A percentile compares a stretch with the other conserved stretches of the same genome.
These are phyloP conservation scores for Trichosporon asahii DNA, from an alignment of 1,284 basidiomycete species.

Conservation along the genomic window DNA sequence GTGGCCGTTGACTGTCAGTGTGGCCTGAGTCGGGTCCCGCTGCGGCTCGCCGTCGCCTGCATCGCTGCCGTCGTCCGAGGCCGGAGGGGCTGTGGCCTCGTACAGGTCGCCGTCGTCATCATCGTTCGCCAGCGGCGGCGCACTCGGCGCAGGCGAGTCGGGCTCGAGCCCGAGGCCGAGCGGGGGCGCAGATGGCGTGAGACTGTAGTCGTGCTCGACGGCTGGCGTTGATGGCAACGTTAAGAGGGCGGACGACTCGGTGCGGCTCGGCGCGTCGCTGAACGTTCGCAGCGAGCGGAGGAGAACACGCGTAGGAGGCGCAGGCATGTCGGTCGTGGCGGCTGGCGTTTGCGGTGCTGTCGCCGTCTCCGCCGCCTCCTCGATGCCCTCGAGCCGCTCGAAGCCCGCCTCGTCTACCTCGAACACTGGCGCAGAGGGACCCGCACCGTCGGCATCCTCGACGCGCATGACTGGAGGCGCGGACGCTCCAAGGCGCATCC, in stretches of 20 bases:
- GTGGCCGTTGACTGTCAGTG: not conserved
- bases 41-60: not conserved
- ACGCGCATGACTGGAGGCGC: constrained; percentile 36
- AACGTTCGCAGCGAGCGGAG: constrained; percentile 23
- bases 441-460: constrained; percentile 13
- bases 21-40: not conserved
- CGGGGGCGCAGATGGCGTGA: not conserved
- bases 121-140: not conserved
- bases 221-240: not conserved
- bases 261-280: constrained; percentile 5
- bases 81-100: not conserved
- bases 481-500: constrained; percentile 41
- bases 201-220: not conserved
- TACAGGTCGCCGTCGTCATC: not conserved
- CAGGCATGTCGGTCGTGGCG: constrained; percentile 20
- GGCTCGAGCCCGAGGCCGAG: not conserved
- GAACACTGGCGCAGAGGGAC: constrained; percentile 39
- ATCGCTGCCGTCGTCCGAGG: not conserved
- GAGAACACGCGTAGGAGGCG: constrained; percentile 20
- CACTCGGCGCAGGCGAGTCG: not conserved
- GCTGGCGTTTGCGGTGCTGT: not conserved
- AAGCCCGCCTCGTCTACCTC: constrained; percentile 49
- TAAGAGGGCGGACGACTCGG: constrained; percentile 1
- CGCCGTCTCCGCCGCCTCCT: not conserved
- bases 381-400: constrained; percentile 25